Evolutionary conservation across 2,329 filamentous ascomycete genomes (phyloP).

Genomic region (Podosphaera xanthii): DNA sequence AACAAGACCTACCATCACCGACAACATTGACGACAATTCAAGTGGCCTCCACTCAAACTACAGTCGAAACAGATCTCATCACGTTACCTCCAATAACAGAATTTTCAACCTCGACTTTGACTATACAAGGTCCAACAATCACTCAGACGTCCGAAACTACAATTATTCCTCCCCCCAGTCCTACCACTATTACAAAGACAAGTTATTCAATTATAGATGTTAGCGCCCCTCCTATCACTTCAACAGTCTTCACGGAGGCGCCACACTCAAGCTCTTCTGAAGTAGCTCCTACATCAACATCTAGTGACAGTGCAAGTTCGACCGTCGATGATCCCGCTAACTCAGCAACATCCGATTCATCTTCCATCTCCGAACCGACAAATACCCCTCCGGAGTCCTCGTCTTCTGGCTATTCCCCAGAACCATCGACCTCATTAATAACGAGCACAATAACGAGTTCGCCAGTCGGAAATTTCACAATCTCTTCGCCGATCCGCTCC

Average conservation of each 20-base stretch:
- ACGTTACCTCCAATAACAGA: slow-evolving; percentile 9
- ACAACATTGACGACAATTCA: slow-evolving; percentile 11
- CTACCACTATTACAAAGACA: slow-evolving; percentile 8
- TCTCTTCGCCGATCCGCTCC: neutral
- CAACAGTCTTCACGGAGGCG: slow-evolving; percentile 5
- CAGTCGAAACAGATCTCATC: slow-evolving; percentile 10
- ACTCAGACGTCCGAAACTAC: slow-evolving; percentile 11
- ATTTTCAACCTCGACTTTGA: slow-evolving; percentile 9
- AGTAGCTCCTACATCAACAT: neutral
- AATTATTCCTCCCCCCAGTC: slow-evolving; percentile 6
- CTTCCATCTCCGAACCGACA: neutral
- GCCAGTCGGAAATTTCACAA: neutral
- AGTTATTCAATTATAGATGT: slow-evolving; percentile 15
- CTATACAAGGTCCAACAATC: slow-evolving; percentile 9
- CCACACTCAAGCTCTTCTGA: neutral
- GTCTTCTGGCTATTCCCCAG: neutral
- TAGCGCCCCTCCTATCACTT: slow-evolving; percentile 8
- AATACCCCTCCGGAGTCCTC: too few relatives aligned
- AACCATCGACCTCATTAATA: neutral
- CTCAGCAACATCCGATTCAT: neutral
- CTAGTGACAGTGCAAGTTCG: too few relatives aligned
- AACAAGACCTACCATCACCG: neutral
- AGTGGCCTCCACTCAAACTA: slow-evolving; percentile 9
- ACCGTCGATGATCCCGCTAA: neutral
- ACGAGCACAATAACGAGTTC: neutral